phyloP scores from a whole-genome alignment of 805 yeast genomes.

The Candida nanaspora region DNA sequence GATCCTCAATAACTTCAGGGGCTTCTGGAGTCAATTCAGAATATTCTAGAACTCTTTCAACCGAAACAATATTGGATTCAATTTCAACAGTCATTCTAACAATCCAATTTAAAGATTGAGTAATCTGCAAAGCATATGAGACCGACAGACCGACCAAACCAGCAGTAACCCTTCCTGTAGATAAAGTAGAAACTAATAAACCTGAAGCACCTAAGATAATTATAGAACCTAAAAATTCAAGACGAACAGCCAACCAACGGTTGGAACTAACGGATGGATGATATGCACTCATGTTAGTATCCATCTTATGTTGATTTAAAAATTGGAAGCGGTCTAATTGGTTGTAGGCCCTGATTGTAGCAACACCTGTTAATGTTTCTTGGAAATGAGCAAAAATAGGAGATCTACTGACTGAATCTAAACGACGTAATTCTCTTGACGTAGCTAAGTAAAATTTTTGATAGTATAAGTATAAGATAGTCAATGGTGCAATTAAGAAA shows the following conservation, averaged over 20 bases:
- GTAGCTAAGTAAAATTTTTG: conserved; percentile 72
- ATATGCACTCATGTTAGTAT: conserved; percentile 83
- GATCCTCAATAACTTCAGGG: conserved; percentile 38
- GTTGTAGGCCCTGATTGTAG: conserved; percentile 67
- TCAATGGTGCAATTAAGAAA: conserved; percentile 64
- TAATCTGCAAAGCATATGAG: conserved; percentile 86
- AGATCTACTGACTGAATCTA: conserved; percentile 72
- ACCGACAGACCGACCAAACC: conserved; percentile 93
- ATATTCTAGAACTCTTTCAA: conserved; percentile 62
- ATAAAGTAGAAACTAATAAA: conserved; percentile 64
- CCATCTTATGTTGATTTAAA: conserved; percentile 66
- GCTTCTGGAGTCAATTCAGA: conserved; percentile 62
- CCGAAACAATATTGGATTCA: conserved; percentile 89
- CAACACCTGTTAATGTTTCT: conserved; percentile 70
- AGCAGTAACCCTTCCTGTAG: conserved; percentile 65
- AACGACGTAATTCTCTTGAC: conserved; percentile 75
- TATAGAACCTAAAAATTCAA: conserved; percentile 85
- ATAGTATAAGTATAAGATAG: conserved; percentile 57
- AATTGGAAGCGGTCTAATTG: conserved; percentile 57
- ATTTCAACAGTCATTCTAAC: conserved; percentile 98
- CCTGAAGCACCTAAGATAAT: conserved; percentile 85
- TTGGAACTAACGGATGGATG: conserved; percentile 91
- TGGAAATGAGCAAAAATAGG: conserved; percentile 83
- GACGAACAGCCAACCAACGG: conserved; percentile 94
- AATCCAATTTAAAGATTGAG: conserved; percentile 94